Base-by-base conservation (phyloP, 169 alveolate species). In the Eimeria tenella region DNA sequence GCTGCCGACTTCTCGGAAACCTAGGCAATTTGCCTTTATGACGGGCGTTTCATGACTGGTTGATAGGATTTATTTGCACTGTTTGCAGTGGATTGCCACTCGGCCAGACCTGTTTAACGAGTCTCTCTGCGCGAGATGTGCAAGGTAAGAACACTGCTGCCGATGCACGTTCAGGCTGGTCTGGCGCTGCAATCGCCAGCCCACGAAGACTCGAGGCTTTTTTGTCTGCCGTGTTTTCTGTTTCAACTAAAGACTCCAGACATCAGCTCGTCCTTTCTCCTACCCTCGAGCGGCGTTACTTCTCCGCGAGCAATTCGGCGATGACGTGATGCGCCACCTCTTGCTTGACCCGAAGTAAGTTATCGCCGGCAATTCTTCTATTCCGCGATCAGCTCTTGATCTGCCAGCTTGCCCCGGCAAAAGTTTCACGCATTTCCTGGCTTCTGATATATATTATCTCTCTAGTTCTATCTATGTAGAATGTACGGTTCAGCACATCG, bases 31-130 rank as follows among this genome's bases (percentile, higher is more conserved):
- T 31, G 42, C 42, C 42, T 31, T 2, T 31, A 31, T 31, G 42
- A 2, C 42, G 42, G 42, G 42, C 42, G 42, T 31, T 31, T 31
- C 42, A 31, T 31, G 42, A 31, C 42, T 31, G 42, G 42, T 31
- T 31, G 4, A 21, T 42, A 21, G 49, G n/a, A 9, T 49, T 50
- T 53, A 19, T 21, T 19, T 86, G 42, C 10, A 52, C 19, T 53
- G 50, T 23, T 42, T 88, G 94, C 94, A 88, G 94, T 88, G 94
- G 94, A 73, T 73, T 56, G 94, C 87, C 31, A 88, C 94, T 1
- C 86, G 94, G 68, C 94, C 86, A 1, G 94, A 88, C 87, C 83
- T 88, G 42, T 88, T 88, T 79, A 86, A 52, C 52, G 87, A 71
- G 50, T 49, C 86, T 52, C 75, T 88, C 87, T 88, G 94, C 63